Evolutionary conservation across 225 moss, liverwort and hornwort genomes (phyloP).

Genomic region (Physcomitrium patens): DNA sequence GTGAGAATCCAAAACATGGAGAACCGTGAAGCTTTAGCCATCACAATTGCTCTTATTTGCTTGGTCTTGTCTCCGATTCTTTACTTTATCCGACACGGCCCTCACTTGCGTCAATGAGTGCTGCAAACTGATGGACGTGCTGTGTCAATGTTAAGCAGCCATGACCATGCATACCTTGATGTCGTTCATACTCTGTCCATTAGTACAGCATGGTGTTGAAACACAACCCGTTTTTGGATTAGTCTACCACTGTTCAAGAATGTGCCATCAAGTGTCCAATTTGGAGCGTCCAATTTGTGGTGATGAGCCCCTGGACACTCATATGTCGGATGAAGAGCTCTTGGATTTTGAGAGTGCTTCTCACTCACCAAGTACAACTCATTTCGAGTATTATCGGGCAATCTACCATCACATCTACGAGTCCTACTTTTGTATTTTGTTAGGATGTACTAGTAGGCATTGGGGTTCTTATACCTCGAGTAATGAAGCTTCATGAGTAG

Average conservation of each 20-base stretch:
- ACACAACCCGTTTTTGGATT: slow-evolving; percentile 1
- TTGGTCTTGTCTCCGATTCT: slow-evolving; percentile 70
- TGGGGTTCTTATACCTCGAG: slow-evolving; percentile 11
- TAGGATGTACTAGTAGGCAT: not conserved
- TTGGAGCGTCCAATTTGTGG: slow-evolving; percentile 25
- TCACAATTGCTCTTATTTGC: slow-evolving; percentile 69
- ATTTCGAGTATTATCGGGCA: not conserved
- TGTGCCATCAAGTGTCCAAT: slow-evolving; percentile 19
- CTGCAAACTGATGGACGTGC: slow-evolving; percentile 30
- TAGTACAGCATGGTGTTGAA: slow-evolving; percentile 26
- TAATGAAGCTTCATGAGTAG: not conserved
- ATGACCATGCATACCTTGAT: not conserved
- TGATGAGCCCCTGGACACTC: too few relatives aligned
- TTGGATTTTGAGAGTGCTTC: too few relatives aligned
- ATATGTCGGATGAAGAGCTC: too few relatives aligned
- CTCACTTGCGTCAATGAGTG: slow-evolving; percentile 35
- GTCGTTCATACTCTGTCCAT: slow-evolving; percentile 16
- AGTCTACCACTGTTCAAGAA: slow-evolving; percentile 5
- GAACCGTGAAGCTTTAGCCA: slow-evolving; percentile 70
- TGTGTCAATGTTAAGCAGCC: slow-evolving; percentile 21
- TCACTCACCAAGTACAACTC: not conserved
- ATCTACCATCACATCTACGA: not conserved
- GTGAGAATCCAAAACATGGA: slow-evolving; percentile 81
- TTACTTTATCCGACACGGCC: slow-evolving; percentile 60
- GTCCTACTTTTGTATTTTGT: too few relatives aligned